Percentiles rank a stretch among this genome's conserved stretches.
Evolutionary conservation across 2,329 filamentous ascomycete genomes (phyloP).

Genomic region (Cucurbitaria berberidis): DNA sequence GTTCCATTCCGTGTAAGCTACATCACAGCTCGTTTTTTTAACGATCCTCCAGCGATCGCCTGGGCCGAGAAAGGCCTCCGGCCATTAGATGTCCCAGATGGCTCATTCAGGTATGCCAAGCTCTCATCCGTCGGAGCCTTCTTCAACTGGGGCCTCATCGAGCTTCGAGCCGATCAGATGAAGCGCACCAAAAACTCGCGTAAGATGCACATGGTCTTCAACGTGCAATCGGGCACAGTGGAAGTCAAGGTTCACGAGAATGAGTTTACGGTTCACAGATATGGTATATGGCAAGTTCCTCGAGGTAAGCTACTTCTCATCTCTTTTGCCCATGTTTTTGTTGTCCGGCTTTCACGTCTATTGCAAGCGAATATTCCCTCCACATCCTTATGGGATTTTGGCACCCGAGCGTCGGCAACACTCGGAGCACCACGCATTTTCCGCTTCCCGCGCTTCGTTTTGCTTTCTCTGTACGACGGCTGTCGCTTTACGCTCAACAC

Average conservation of each 20-base stretch:
- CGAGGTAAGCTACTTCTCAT: conserved; percentile 69
- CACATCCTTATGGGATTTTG: neutral
- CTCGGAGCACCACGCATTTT: neutral
- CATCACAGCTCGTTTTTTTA: conserved; percentile 10
- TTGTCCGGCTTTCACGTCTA: neutral
- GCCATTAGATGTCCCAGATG: conserved; percentile 64
- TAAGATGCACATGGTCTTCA: conserved; percentile 97
- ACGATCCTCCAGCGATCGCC: conserved; percentile 60
- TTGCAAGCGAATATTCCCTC: neutral
- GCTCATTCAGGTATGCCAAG: conserved; percentile 87
- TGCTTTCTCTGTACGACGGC: conserved; percentile 34
- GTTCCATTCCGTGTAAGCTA: conserved; percentile 9
- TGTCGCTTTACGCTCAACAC: conserved; percentile 36
- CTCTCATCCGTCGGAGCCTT: conserved; percentile 67
- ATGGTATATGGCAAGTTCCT: conserved; percentile 93
- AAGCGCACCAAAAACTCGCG: conserved; percentile 92
- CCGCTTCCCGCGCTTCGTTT: neutral
- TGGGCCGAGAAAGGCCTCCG: conserved; percentile 64
- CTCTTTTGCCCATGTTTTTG: conserved; percentile 7
- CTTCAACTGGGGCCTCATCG: conserved; percentile 88
- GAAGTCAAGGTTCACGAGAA: conserved; percentile 77
- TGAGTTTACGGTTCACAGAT: conserved; percentile 81
- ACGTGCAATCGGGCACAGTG: conserved; percentile 83
- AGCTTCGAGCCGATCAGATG: conserved; percentile 79
- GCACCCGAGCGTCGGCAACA: neutral